phyloP scores from a whole-genome alignment of 306 rosid genomes.

The Lupinus albus region DNA sequence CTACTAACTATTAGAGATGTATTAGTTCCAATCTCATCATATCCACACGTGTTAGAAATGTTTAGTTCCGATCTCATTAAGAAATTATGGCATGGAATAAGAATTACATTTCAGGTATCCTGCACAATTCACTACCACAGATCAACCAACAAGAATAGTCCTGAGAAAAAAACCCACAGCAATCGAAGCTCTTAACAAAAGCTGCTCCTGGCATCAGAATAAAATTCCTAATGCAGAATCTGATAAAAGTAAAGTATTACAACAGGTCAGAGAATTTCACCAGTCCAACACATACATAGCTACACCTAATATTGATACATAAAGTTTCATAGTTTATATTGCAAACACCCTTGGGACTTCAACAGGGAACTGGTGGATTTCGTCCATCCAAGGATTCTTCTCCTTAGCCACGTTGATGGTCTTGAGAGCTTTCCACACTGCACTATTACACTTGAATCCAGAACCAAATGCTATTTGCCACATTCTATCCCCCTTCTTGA shows the following conservation, averaged over 20 bases:
- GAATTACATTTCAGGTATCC: slow-evolving; percentile 27
- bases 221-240: slow-evolving; percentile 25
- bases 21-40: not conserved
- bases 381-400: slow-evolving; percentile 81
- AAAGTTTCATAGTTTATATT: slow-evolving; percentile 41
- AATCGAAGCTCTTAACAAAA: slow-evolving; percentile 16
- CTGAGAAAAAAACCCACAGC: slow-evolving; percentile 2
- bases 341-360: slow-evolving; percentile 71
- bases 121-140: slow-evolving; percentile 1
- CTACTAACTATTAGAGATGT: slow-evolving; percentile 18
- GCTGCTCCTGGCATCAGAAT: slow-evolving; percentile 30
- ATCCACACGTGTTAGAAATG: too few relatives aligned
- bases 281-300: slow-evolving; percentile 32
- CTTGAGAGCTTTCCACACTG: slow-evolving; percentile 89
- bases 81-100: slow-evolving; percentile 1
- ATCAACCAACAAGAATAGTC: slow-evolving; percentile 16
- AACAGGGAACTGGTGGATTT: slow-evolving; percentile 74
- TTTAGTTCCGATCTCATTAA: too few relatives aligned
- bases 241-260: slow-evolving; percentile 32
- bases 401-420: slow-evolving; percentile 71
- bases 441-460: slow-evolving; percentile 92
- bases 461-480: slow-evolving; percentile 97
- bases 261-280: slow-evolving; percentile 6
- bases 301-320: slow-evolving; percentile 40
- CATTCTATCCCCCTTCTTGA: slow-evolving; percentile 81